These are phyloP conservation scores for Rhodocollybia butyracea DNA, from an alignment of 768 basidiomycete species.

Conservation along the genomic window DNA sequence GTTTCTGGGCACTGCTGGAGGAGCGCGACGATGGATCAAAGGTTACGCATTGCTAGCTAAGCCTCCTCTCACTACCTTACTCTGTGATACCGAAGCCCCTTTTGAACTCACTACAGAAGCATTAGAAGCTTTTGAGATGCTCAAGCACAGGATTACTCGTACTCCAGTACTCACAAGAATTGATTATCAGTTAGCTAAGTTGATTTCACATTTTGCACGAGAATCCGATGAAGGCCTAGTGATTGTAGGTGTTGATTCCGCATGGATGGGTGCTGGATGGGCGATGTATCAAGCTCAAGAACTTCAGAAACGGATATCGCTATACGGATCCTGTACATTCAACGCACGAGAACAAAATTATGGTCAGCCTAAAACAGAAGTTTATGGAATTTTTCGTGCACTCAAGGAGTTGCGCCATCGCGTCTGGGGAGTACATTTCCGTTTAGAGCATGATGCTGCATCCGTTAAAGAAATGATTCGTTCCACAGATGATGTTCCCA, in stretches of 20 bases:
- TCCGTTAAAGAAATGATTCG: conserved; percentile 34
- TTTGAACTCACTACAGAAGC: background rate
- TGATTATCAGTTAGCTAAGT: too few species aligned
- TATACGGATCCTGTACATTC: conserved; percentile 31
- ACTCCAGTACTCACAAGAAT: too few species aligned
- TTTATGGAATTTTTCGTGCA: conserved; percentile 32
- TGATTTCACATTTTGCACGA: too few species aligned
- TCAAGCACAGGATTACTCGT: background rate
- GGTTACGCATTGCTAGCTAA: background rate
- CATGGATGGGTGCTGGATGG: too few species aligned
- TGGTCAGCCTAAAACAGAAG: conserved; percentile 33
- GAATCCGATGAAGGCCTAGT: too few species aligned
- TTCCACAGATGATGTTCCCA: conserved; percentile 30
- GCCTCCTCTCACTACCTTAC: background rate
- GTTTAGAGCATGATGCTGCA: conserved; percentile 31
- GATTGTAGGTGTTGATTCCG: too few species aligned
- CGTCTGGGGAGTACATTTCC: conserved; percentile 28
- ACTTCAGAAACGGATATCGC: conserved; percentile 16
- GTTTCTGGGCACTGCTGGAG: too few species aligned
- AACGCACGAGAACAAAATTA: conserved; percentile 29
- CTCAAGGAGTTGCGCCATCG: conserved; percentile 26
- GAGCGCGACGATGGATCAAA: background rate
- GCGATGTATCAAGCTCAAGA: conserved; percentile 28
- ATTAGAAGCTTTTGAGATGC: background rate
- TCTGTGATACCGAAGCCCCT: background rate